Evolutionary conservation across 371 early-diverging fungal species (phyloP).

Genomic region (Caulochytrium protostelioides): DNA sequence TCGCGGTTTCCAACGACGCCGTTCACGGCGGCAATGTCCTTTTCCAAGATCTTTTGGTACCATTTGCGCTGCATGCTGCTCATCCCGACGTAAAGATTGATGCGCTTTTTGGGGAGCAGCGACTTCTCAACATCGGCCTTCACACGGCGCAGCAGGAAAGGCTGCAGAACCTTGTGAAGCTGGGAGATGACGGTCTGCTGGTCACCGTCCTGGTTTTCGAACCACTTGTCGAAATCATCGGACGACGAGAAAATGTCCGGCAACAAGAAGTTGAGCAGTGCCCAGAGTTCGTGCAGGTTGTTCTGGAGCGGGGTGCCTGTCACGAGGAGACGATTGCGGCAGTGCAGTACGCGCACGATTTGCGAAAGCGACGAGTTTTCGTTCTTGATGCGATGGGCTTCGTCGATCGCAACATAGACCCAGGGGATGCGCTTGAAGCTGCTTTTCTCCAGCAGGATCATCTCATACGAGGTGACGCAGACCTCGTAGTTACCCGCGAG

Average conservation of each 20-base stretch:
- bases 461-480: slow-evolving; percentile 96
- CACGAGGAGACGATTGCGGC: slow-evolving; percentile 78
- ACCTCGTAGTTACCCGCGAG: slow-evolving; percentile 58
- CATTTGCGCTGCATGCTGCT: slow-evolving; percentile 88
- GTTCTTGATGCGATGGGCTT: slow-evolving; percentile 99
- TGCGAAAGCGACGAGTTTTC: slow-evolving; percentile 84
- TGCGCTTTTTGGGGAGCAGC: slow-evolving; percentile 87
- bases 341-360: slow-evolving; percentile 66
- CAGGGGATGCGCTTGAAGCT: slow-evolving; percentile 70
- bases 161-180: slow-evolving; percentile 75
- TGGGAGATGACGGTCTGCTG: slow-evolving; percentile 71
- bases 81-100: slow-evolving; percentile 88
- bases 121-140: slow-evolving; percentile 96
- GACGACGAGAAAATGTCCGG: slow-evolving; percentile 85
- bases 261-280: slow-evolving; percentile 90
- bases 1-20: slow-evolving; percentile 27
- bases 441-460: slow-evolving; percentile 72
- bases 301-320: slow-evolving; percentile 99
- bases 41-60: slow-evolving; percentile 92
- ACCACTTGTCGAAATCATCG: slow-evolving; percentile 84
- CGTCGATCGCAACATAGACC: slow-evolving; percentile 94
- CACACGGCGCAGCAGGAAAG: slow-evolving; percentile 91
- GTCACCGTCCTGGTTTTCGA: slow-evolving; percentile 38
- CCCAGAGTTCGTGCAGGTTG: slow-evolving; percentile 97
- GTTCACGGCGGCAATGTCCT: slow-evolving; percentile 90